A percentile compares a stretch with the other conserved stretches of the same genome.
Conservation (phyloP, 495 filamentous ascomycete species). For the Aspergillus asperescens region DNA sequence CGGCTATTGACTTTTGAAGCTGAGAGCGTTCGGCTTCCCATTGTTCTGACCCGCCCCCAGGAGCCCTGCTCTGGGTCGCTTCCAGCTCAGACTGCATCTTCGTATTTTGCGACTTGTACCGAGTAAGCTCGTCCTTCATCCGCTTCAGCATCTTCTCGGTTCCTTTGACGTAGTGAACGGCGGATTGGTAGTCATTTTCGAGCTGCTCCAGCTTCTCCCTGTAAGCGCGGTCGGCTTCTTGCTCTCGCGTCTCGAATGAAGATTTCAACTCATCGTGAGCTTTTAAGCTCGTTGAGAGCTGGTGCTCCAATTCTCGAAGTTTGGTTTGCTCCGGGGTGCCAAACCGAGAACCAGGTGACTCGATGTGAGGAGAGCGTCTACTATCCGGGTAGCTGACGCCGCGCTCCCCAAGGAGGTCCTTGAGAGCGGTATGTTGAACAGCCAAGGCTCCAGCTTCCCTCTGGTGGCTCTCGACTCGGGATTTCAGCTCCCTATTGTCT, state of each 20-base stretch:
- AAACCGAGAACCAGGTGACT: constrained; percentile 68
- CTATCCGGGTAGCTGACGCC: constrained; percentile 59
- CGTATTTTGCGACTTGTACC: constrained; percentile 81
- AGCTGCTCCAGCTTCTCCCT: constrained; percentile 88
- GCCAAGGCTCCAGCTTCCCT: constrained; percentile 83
- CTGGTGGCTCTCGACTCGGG: constrained; percentile 73
- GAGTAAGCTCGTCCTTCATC: constrained; percentile 91
- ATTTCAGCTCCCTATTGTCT: constrained; percentile 70
- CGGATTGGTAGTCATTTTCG: constrained; percentile 96
- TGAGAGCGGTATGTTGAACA: constrained; percentile 87
- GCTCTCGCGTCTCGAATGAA: constrained; percentile 67
- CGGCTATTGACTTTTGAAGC: constrained; percentile 61
- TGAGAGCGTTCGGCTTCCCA: constrained; percentile 74
- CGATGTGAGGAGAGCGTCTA: constrained; percentile 52
- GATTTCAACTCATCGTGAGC: constrained; percentile 79
- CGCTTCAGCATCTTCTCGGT: constrained; percentile 98
- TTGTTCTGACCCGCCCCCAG: constrained; percentile 46
- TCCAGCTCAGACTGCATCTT: constrained; percentile 76
- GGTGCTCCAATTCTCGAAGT: constrained; percentile 84
- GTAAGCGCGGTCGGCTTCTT: constrained; percentile 79
- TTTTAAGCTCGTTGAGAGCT: constrained; percentile 69
- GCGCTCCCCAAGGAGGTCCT: constrained; percentile 84
- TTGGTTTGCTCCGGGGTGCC: constrained; percentile 74
- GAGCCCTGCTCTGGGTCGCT: constrained; percentile 36
- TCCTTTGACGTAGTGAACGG: constrained; percentile 98